Percentiles rank a stretch among this genome's conserved stretches.
Conservation (phyloP, 2,329 filamentous ascomycete species). For the Pyrenophora graminea region DNA sequence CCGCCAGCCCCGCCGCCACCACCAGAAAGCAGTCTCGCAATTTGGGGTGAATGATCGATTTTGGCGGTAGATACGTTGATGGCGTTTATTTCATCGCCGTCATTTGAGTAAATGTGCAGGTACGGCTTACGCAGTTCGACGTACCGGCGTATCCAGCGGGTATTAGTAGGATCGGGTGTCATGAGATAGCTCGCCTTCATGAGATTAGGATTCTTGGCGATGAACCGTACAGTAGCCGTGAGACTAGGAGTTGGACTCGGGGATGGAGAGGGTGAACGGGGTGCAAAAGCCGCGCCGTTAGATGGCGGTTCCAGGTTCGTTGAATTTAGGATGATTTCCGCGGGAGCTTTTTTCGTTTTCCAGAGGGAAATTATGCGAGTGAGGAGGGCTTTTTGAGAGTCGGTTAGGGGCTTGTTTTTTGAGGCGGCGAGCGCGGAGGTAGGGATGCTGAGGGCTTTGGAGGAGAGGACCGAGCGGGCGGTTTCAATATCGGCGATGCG, state of each 20-base stretch:
- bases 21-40: conserved; percentile 72
- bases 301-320: conserved; percentile 68
- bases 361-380: conserved; percentile 67
- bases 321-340: conserved; percentile 53
- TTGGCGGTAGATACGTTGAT: conserved; percentile 87
- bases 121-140: conserved; percentile 91
- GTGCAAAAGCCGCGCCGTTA: conserved; percentile 58
- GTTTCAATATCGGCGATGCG: conserved; percentile 81
- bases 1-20: conserved; percentile 16
- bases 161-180: conserved; percentile 78
- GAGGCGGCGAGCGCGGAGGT: conserved; percentile 19
- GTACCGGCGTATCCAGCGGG: conserved; percentile 87
- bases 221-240: conserved; percentile 73
- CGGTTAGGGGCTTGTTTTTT: conserved; percentile 24
- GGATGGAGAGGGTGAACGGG: conserved; percentile 44
- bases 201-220: conserved; percentile 72
- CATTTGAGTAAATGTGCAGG: conserved; percentile 83
- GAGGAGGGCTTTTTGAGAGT: conserved; percentile 49
- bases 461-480: conserved; percentile 67
- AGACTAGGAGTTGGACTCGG: conserved; percentile 62
- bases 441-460: conserved; percentile 47
- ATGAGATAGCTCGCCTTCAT: conserved; percentile 88
- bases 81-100: conserved; percentile 87
- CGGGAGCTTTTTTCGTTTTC: conserved; percentile 53
- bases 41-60: conserved; percentile 90